Base-by-base conservation (phyloP, 306 rosid species). In the Malus fusca region DNA sequence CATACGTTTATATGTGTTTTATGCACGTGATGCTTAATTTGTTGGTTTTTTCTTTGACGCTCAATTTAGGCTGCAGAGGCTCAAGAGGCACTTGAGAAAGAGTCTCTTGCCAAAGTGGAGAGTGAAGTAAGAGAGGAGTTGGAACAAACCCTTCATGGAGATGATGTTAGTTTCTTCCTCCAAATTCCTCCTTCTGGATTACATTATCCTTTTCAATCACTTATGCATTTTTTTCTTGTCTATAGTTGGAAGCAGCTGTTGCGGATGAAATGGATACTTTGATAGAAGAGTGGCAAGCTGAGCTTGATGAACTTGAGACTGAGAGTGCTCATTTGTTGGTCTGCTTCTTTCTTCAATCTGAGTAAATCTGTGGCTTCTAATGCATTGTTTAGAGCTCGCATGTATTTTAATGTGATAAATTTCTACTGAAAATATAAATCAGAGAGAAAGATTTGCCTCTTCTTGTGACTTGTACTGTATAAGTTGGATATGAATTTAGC, bases 1-100 rank as follows among this genome's bases (percentile, higher is more conserved):
- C 6, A 37, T 11, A 3, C 3, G 13, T 18, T 18, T 3, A 2
- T 65, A 5, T 4, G 11, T 40, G 62, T n/a, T 61, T 64, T 35
- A 67, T 51, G 66, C 5, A 21, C 2, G 3, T 10, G 25, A 26
- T 66, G 69, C 26, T 31, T 42, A 52, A 40, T 79, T 71, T 77
- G 42, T 40, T 63, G 40, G 84, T 73, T 87, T 82, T 74, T 84
- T 85, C 12, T 18, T 31, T 80, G 72, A 83, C 77, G 65, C 81
- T 83, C 68, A 77, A 80, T 76, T 82, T 89, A 95, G 99, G 99
- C 99, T 82, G 97, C 97, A 80, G 99, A 95, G 89, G 99, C 99
- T 72, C 99, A 95, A 86, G 99, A 95, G 89, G 85, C 96, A 63
- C 97, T 95, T 77, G 99, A 95, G 81, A 93, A 88, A 84, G 99